Evolutionary conservation across 176 grass and related monocot species (phyloP), one percentile per base, ranked within the genome.

Genomic region (Juncus inflexus): DNA sequence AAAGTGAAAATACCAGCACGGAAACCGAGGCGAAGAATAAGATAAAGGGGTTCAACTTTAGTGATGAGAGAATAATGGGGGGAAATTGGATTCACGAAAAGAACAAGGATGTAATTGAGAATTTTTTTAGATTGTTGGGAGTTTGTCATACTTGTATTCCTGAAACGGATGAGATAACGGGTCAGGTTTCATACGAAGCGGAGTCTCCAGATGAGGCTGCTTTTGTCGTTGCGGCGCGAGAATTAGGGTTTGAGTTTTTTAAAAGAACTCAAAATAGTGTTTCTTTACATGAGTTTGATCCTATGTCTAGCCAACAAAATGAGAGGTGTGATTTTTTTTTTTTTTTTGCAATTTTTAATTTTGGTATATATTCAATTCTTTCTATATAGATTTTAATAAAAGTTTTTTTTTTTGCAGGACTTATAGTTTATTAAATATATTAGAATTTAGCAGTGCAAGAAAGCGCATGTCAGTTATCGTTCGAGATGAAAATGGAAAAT

Each of bases 141-240:
- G 40, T 91, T 28, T 97, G 92, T 64, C 92, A 97, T 62, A 97
- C 92, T 9, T 86, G 81, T 57, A 89, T 97, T 80, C 92, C 92
- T 3, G 92, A 90, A 12, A 62, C 89, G 11, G 82, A 97, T 4
- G 73, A 91, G 61, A 62, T 77, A 58, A 74, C 84, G 9, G 87
- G 81, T 52, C 78, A 64, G 14, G 62, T 96, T 35, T 83, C 87
- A 3, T 96, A 96, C 8, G 92, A 96, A 83, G 92, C 92, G 54
- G 92, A 96, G 78, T 96, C 92, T 5, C 92, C 92, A 0, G 92
- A 96, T 37, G 92, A 96, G 74, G 87, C 92, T 11, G 77, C 92
- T 15, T 96, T 96, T 75, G 92, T 96, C 35, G 63, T 90, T 16
- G 84, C 92, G 3, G 87, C 92, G 39, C 47, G 64, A 47, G 92